Base-by-base conservation (phyloP, 1,139 yeast genomes). In the Pneumocystis wakefieldiae region DNA sequence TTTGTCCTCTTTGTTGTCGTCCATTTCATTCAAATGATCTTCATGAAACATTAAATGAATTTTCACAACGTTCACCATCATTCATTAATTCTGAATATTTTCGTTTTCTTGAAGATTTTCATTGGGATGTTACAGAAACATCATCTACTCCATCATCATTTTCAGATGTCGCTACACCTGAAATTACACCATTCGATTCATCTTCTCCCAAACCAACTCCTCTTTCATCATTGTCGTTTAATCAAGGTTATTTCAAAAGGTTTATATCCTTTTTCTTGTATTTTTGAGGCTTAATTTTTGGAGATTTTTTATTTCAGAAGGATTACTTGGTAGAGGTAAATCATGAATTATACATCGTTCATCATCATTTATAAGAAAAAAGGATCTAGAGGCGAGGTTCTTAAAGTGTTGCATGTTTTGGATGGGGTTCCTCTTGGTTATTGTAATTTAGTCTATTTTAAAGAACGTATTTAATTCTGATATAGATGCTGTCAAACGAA, bases 301-400 rank as follows among this genome's bases (percentile, higher is more conserved):
- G 24, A 48, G 55, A 48, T 48, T 48, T 48, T 48, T 48, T 24
- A 48, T 48, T 48, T 19, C 29, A 24, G 32, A 48, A 48, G 55
- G 55, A 19, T 48, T 29, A 48, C 55, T 48, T 48, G 55, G 55
- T 12, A 7, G 55, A 48, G 55, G 55, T 48, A 14, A 48, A 12
- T 19, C 19, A 24, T 24, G 24, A 12, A 12, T 8, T 15, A 24
- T 24, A 12, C 14, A 24, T 48, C 24, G 2, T 5, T 1, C 35
- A 32, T n/a, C 12, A 5, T 48, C 28, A 24, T 48, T 48, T 48
- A 48, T 48, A 6, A 12, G 12, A 1, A 12, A 19, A 19, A 48
- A 48, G 97, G 96, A 0, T 87, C 95, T 8, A 82, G 88, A 67
- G 95, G 95, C 0, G 83, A 86, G 38, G 96, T 90, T 2, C 86